These are phyloP conservation scores for Stagonosporopsis tanaceti DNA, from an alignment of 2,329 filamentous ascomycete species.

Conservation along the genomic window DNA sequence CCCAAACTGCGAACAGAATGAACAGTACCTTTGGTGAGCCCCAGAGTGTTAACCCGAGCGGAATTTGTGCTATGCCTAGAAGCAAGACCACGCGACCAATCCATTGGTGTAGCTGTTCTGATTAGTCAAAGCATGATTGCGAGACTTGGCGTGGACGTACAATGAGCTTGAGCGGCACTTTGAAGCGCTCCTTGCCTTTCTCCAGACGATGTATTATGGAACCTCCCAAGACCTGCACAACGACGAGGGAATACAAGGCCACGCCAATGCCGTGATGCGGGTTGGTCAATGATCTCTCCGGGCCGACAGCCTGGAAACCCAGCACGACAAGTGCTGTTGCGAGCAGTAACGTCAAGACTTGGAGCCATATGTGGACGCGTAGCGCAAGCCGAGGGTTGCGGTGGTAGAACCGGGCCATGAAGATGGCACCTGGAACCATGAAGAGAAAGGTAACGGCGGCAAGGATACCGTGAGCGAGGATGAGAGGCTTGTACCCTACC, in stretches of 20 bases:
- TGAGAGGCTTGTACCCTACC: constrained; percentile 73
- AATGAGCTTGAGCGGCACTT: constrained; percentile 66
- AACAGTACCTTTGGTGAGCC: constrained; percentile 87
- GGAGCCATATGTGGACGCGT: constrained; percentile 76
- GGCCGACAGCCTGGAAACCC: constrained; percentile 81
- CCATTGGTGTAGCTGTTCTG: constrained; percentile 84
- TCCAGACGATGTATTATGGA: constrained; percentile 66
- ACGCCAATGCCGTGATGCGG: constrained; percentile 86
- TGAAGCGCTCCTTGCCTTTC: constrained; percentile 60
- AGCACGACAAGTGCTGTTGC: constrained; percentile 76
- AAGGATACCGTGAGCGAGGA: constrained; percentile 75
- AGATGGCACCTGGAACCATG: constrained; percentile 76
- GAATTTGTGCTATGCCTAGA: constrained; percentile 85
- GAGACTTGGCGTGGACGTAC: constrained; percentile 47
- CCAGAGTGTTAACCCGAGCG: constrained; percentile 88
- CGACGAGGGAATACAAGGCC: constrained; percentile 76
- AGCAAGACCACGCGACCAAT: constrained; percentile 78
- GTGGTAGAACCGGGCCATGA: constrained; percentile 75
- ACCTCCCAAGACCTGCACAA: constrained; percentile 75
- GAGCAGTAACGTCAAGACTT: constrained; percentile 72
- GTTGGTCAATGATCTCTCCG: constrained; percentile 75
- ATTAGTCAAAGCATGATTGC: constrained; percentile 19
- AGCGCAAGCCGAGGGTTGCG: constrained; percentile 68
- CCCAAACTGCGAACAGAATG: constrained; percentile 83
- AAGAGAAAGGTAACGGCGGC: constrained; percentile 77